Conservation (phyloP, 1,284 basidiomycete species). For the Tilletia caries region DNA sequence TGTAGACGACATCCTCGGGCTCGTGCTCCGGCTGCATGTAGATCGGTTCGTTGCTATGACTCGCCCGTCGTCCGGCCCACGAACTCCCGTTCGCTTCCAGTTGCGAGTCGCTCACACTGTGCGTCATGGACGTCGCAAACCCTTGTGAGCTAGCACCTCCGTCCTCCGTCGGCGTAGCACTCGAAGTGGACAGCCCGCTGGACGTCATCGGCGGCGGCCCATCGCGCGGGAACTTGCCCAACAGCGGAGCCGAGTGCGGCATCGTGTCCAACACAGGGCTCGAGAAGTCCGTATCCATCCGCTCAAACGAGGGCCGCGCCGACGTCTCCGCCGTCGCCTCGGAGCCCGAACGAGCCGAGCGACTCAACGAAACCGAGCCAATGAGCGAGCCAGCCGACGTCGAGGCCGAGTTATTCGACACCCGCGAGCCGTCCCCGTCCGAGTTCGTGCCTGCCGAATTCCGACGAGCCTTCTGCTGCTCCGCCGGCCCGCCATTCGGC, state of each 20-base stretch:
- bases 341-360: slow-evolving; percentile 21
- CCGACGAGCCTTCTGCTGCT: neutral
- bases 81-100: neutral
- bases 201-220: neutral
- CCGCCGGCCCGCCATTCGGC: neutral
- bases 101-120: slow-evolving; percentile 3
- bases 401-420: slow-evolving; percentile 8
- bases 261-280: neutral
- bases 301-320: slow-evolving; percentile 38
- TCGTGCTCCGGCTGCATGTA: slow-evolving; percentile 49
- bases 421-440: slow-evolving; percentile 11
- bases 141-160: slow-evolving; percentile 5
- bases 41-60: slow-evolving; percentile 28
- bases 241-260: slow-evolving; percentile 12
- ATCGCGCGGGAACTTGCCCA: slow-evolving; percentile 13
- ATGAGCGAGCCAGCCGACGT: neutral
- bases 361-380: neutral
- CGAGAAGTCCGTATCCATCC: slow-evolving; percentile 15
- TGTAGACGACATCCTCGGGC: slow-evolving; percentile 79
- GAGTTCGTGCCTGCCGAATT: slow-evolving; percentile 5
- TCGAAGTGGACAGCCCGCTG: neutral
- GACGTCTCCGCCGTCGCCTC: slow-evolving; percentile 38
- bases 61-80: slow-evolving; percentile 15
- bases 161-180: neutral
- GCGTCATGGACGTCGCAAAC: neutral